Evolutionary conservation across 140 eudicot genomes (phyloP).

Genomic region (Bidens hawaiensis): DNA sequence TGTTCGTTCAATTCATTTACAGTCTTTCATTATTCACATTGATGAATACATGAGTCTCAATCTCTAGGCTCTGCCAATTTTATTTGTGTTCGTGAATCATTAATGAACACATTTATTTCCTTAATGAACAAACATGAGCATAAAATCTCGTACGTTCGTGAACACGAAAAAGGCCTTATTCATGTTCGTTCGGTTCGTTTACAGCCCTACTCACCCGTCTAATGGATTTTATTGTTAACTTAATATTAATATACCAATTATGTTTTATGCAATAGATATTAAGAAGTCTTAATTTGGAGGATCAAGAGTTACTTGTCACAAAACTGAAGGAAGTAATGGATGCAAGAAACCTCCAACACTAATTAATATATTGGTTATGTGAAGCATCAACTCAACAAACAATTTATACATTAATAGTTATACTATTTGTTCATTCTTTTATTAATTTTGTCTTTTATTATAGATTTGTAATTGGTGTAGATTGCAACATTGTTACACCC

Average conservation of each 20-base stretch:
- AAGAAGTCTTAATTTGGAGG: conserved; percentile 52
- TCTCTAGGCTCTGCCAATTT: too few species aligned
- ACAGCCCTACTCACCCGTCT: neutral
- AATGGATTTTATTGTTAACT: neutral
- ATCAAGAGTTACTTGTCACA: conserved; percentile 49
- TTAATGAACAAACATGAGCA: too few species aligned
- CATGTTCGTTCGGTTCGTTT: too few species aligned
- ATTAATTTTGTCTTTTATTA: neutral
- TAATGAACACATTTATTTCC: too few species aligned
- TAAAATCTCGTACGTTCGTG: too few species aligned
- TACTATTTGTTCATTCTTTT: conserved; percentile 9
- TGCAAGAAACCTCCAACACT: conserved; percentile 28
- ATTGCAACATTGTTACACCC: neutral
- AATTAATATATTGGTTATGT: neutral
- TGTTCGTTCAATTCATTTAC: too few species aligned
- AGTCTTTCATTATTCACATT: too few species aligned
- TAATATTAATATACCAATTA: neutral
- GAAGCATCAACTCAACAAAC: conserved; percentile 10
- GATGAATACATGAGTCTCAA: too few species aligned
- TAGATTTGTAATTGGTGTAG: neutral
- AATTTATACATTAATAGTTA: neutral
- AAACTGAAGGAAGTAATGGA: conserved; percentile 53
- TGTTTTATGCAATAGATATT: conserved; percentile 32
- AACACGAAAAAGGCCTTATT: too few species aligned
- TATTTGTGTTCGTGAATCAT: too few species aligned